Evolutionary conservation across 768 basidiomycete genomes (phyloP), one percentile per base, ranked within the genome.

Genomic region (Pulveroboletus sp.): DNA sequence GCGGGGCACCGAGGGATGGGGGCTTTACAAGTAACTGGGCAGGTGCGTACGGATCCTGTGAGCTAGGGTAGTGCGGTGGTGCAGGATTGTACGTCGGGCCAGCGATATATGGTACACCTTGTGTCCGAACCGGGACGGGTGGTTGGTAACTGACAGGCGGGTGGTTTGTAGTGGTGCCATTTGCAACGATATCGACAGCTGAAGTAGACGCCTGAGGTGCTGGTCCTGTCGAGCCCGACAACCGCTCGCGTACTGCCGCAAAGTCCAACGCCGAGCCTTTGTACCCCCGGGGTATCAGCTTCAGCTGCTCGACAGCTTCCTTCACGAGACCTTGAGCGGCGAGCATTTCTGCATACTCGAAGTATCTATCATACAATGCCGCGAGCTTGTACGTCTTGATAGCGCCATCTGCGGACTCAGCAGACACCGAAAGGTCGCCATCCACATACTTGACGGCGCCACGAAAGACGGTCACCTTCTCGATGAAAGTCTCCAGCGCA

Each of bases 381-480:
- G 89, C 82, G 16, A 98, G 78, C 68, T 91, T 93, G 77, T 86
- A 97, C 2, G 81, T 74, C 65, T 84, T 79, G 5, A 74, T 69
- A 17, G 45, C 42, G 11, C 43, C 54, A 38, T 78, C 73, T 5
- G 73, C 74, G 23, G 74, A 70, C 5, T 63, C 72, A 1, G 63
- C 63, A 1, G 68, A 52, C 1, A 67, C 58, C 2, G 68, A 63
- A 31, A 97, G 74, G 53, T 94, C 93, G 14, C 70, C 68, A 60
- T 93, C 91, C 54, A 79, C 73, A 63, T 92, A 94, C 13, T 77
- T 75, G 41, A 89, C 88, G 0, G 95, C 96, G 41, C 80, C 76
- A 43, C 91, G 83, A 80, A 99, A 98, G 35, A 96, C 83, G 2
- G 93, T 85, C 20, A 97, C 93, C 70, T 98, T 98, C 71, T 98